Conservation (phyloP, 768 basidiomycete genomes). For the Pisolithus orientalis region DNA sequence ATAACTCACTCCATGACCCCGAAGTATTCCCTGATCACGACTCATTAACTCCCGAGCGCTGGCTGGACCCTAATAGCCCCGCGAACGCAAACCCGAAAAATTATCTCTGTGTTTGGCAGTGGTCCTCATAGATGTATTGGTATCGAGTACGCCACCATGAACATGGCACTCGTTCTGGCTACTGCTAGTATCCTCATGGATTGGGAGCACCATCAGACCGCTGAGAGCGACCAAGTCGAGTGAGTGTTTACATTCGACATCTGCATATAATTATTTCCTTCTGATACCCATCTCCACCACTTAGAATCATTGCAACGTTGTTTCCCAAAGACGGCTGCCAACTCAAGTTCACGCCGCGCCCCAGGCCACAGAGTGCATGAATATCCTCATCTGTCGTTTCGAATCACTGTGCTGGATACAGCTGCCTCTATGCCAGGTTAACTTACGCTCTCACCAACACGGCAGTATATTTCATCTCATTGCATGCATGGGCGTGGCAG, state of each 20-base stretch:
- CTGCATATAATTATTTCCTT: constrained; percentile 1
- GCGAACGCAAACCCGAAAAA: constrained; percentile 88
- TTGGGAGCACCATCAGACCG: constrained; percentile 84
- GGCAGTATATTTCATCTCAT: no score
- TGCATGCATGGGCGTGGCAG: no score
- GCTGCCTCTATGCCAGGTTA: no score
- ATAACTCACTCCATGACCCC: constrained; percentile 87
- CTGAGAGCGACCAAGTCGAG: constrained; percentile 74
- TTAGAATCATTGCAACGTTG: constrained; percentile 88
- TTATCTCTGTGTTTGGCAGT: constrained; percentile 91
- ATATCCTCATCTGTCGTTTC: no score
- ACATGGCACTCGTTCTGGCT: constrained; percentile 80
- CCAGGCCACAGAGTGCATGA: constrained; percentile 13
- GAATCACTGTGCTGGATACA: no score
- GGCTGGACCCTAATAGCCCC: constrained; percentile 75
- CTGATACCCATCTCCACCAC: constrained; percentile 1
- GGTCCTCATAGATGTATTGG: constrained; percentile 94
- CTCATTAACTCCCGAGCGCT: constrained; percentile 79
- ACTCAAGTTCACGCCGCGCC: constrained; percentile 68
- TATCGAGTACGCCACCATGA: constrained; percentile 87
- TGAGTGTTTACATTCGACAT: constrained; percentile 33
- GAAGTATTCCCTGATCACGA: constrained; percentile 85
- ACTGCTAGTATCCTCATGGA: constrained; percentile 75
- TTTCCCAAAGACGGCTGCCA: constrained; percentile 93
- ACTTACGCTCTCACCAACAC: no score